Evolutionary conservation across 176 grass and related monocot genomes (phyloP), one percentile per base, ranked within the genome.

Genomic region (Chrysopogon serrulatus): DNA sequence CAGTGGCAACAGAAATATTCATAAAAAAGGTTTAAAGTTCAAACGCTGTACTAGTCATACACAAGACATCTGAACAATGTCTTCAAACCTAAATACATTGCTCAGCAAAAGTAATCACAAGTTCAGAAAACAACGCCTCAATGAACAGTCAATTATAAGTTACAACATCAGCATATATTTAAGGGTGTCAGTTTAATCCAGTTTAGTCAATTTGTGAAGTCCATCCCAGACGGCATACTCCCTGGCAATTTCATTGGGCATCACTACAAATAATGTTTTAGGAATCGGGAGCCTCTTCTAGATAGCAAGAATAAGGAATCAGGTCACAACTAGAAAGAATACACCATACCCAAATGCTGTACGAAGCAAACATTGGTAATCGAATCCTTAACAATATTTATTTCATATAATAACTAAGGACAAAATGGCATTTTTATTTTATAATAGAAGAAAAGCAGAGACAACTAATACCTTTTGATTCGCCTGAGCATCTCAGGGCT

Each of bases 401-500:
- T n/a, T n/a, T n/a, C n/a, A n/a, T n/a, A n/a, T n/a, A n/a, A n/a
- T n/a, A n/a, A n/a, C n/a, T n/a, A 6, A 30, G 5, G 26, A 45
- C 3, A 39, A 34, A 49, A 81, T 0, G 26, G 17, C 5, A 70
- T 67, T 40, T 18, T 13, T 26, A 57, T 26, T 59, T 0, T 1
- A 13, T 17, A 6, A 3, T 12, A 7, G 2, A 48, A 2, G 40
- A 68, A 19, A 68, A 65, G 0, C 2, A 15, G 64, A 37, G 21
- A 6, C 41, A 30, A 42, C 0, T 0, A 15, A 3, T 83, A 97
- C 94, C 92, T 87, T 90, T 90, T 88, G 62, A 97, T 97, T 57
- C 94, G 83, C 83, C 37, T 69, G n/a, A 94, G 47, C 80, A 91
- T 91, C 28, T 97, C 94, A 0, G 91, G 90, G 48, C 83, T 90